These are phyloP conservation scores for Basipetospora sp. DNA, from an alignment of 2,329 filamentous ascomycete genomes.

Conservation along the genomic window DNA sequence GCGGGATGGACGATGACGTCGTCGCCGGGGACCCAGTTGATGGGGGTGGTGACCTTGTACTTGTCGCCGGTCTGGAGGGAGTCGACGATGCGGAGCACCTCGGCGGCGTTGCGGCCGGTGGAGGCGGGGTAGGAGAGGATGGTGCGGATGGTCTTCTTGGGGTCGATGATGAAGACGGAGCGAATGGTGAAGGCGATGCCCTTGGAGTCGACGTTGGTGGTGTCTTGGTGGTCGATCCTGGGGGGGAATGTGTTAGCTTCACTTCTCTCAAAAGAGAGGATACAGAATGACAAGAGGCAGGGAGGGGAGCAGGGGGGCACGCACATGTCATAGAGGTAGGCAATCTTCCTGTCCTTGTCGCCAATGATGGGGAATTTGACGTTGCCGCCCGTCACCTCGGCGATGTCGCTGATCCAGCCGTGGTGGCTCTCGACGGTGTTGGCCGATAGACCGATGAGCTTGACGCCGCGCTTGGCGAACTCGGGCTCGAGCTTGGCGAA, in stretches of 20 bases:
- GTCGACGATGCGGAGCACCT: conserved; percentile 66
- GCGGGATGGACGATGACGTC: conserved; percentile 83
- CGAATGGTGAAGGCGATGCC: conserved; percentile 87
- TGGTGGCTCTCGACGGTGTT: conserved; percentile 74
- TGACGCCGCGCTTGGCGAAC: conserved; percentile 73
- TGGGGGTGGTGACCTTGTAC: conserved; percentile 74
- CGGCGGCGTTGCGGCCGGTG: conserved; percentile 68
- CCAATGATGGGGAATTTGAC: conserved; percentile 68
- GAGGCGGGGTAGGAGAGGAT: conserved; percentile 87
- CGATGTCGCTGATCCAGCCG: conserved; percentile 81
- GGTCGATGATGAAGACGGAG: conserved; percentile 88
- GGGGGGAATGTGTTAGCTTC: too few species aligned
- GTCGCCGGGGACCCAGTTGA: conserved; percentile 78
- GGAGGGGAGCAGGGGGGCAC: too few species aligned
- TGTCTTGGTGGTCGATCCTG: conserved; percentile 65
- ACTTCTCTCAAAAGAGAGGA: not conserved
- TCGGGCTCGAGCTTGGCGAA: conserved; percentile 81
- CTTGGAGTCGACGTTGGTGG: conserved; percentile 67
- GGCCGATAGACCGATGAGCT: conserved; percentile 81
- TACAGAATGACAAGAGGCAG: not conserved
- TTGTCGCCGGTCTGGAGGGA: conserved; percentile 73
- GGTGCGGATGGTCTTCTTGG: conserved; percentile 80
- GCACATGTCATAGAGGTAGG: conserved; percentile 65
- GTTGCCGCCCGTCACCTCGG: conserved; percentile 57
- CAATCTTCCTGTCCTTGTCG: conserved; percentile 63